Percentiles rank a stretch among this genome's conserved stretches.
phyloP scores from a whole-genome alignment of 345 rosid genomes.

The Citrus australasica region DNA sequence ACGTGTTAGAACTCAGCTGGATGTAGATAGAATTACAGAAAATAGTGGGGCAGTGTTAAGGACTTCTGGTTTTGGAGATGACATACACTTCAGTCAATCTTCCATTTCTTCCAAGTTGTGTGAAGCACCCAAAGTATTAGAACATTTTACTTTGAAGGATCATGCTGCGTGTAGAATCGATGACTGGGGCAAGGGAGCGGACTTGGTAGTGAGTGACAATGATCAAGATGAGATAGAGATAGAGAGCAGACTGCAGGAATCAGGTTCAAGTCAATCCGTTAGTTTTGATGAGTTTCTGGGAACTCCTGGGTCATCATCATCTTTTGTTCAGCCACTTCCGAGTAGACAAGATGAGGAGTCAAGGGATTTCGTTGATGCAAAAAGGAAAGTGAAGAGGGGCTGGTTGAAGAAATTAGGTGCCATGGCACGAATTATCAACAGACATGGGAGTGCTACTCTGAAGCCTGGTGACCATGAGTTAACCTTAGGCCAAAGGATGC shows the following conservation, averaged over 20 bases:
- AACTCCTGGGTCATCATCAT: conserved; percentile 25
- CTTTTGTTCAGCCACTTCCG: conserved; percentile 21
- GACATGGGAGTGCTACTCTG: conserved; percentile 15
- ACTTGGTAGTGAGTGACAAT: conserved; percentile 28
- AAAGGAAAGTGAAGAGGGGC: conserved; percentile 32
- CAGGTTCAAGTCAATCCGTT: conserved; percentile 35
- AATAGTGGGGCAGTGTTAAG: conserved; percentile 37
- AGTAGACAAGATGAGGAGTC: conserved; percentile 17
- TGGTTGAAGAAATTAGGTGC: conserved; percentile 58
- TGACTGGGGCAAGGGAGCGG: conserved; percentile 38
- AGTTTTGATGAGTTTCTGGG: conserved; percentile 49
- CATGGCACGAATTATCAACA: conserved; percentile 29
- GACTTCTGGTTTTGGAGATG: conserved; percentile 28
- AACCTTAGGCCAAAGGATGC: conserved; percentile 27
- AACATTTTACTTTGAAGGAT: conserved; percentile 18
- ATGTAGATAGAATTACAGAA: conserved; percentile 23
- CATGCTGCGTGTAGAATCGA: conserved; percentile 16
- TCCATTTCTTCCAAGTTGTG: conserved; percentile 20
- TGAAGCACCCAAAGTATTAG: conserved; percentile 31
- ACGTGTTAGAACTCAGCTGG: conserved; percentile 14
- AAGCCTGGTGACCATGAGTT: conserved; percentile 31
- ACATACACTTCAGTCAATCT: conserved; percentile 23
- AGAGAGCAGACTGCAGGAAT: conserved; percentile 27
- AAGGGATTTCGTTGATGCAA: conserved; percentile 14
- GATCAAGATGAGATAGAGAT: conserved; percentile 27